Evolutionary conservation across 2,329 filamentous ascomycete species (phyloP).

Genomic region (Verticillium nonalfalfae): DNA sequence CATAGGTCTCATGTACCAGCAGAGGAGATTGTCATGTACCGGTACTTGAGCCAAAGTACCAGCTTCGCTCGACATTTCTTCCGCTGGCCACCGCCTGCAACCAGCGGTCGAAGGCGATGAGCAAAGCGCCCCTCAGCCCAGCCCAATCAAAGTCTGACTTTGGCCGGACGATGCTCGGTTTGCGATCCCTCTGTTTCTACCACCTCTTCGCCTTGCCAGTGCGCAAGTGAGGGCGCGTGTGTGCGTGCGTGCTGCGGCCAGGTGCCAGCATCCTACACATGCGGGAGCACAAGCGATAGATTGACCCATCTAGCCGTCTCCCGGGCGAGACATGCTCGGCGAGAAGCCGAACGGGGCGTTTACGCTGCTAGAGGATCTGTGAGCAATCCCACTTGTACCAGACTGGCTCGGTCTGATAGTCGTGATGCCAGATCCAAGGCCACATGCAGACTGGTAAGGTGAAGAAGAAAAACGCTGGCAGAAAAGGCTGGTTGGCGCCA

Average conservation of each 20-base stretch:
- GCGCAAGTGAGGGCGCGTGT: neutral
- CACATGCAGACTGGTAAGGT: too few relatives aligned
- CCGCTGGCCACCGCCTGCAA: neutral
- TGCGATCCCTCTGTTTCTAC: neutral
- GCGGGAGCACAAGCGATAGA: neutral
- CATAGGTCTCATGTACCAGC: conserved; percentile 18
- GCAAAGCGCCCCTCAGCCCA: neutral
- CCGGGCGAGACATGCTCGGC: neutral
- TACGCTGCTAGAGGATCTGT: too few relatives aligned
- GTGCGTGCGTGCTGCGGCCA: neutral
- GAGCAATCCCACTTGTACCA: too few relatives aligned
- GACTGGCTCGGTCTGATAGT: too few relatives aligned
- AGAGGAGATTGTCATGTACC: conserved; percentile 17
- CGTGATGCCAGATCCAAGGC: too few relatives aligned
- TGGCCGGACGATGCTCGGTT: neutral
- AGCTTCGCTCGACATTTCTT: neutral
- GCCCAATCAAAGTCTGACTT: conserved; percentile 4
- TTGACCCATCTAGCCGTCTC: neutral
- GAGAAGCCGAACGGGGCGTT: neutral
- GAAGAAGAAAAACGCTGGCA: too few relatives aligned
- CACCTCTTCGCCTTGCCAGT: neutral
- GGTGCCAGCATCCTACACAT: neutral
- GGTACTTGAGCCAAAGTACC: conserved; percentile 17
- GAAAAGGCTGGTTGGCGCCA: too few relatives aligned
- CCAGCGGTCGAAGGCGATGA: neutral